Conservation (phyloP, 1,284 basidiomycete genomes). For the Sanghuangporus weigelae region DNA sequence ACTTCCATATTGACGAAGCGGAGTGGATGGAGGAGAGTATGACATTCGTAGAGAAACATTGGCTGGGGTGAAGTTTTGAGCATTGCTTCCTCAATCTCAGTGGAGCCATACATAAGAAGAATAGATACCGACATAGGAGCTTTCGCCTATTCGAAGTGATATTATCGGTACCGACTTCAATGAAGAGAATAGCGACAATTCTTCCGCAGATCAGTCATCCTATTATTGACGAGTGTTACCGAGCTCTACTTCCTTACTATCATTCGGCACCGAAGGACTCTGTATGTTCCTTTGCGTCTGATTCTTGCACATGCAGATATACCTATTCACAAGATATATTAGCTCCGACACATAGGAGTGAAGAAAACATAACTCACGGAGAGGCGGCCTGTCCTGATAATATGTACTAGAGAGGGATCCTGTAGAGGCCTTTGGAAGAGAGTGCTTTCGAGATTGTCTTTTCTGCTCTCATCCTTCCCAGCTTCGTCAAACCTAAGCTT, state of each 20-base stretch:
- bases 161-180: too few relatives aligned
- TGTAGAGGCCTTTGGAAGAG: neutral
- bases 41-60: conserved; percentile 6
- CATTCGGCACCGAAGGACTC: neutral
- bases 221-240: neutral
- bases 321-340: neutral
- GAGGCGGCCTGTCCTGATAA: conserved; percentile 1
- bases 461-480: neutral
- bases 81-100: neutral
- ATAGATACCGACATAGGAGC: neutral
- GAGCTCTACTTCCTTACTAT: neutral
- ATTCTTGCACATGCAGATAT: conserved; percentile 1
- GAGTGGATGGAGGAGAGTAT: conserved; percentile 9
- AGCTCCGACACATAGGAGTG: neutral
- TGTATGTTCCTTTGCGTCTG: neutral
- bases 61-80: neutral
- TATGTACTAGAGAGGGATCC: neutral
- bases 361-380: neutral
- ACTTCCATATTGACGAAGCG: neutral
- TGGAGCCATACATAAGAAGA: too few relatives aligned
- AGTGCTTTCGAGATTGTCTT: neutral
- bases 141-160: too few relatives aligned
- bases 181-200: too few relatives aligned
- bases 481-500: neutral
- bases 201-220: neutral